Evolutionary conservation across 75 land plant species (phyloP).

Genomic region (Pinus albicaulis): DNA sequence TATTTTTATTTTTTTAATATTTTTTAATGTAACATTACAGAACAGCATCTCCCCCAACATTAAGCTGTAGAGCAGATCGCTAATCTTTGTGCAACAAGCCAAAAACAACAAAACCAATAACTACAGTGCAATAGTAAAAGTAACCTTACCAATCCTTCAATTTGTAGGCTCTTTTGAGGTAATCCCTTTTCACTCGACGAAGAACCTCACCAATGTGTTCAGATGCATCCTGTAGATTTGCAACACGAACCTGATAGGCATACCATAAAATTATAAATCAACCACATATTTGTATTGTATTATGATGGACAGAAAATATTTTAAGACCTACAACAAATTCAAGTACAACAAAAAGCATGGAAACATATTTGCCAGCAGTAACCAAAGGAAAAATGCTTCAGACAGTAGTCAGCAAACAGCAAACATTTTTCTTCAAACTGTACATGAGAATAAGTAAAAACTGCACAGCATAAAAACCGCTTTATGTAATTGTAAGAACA

Average conservation of each 20-base stretch:
- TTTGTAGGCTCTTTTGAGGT: slow-evolving; percentile 90
- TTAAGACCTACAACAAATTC: background rate
- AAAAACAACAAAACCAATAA: background rate
- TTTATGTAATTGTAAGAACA: background rate
- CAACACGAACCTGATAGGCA: slow-evolving; percentile 72
- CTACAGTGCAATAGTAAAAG: background rate
- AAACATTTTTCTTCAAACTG: background rate
- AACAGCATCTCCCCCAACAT: no score
- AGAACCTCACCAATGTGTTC: slow-evolving; percentile 96
- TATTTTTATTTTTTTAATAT: no score
- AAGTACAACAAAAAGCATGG: background rate
- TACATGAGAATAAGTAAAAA: background rate
- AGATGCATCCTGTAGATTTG: slow-evolving; percentile 91
- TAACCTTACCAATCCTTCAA: slow-evolving; percentile 72
- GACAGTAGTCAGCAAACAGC: background rate
- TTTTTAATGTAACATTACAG: no score
- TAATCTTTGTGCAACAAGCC: no score
- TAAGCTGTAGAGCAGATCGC: no score
- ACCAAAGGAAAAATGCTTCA: background rate
- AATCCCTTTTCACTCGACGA: slow-evolving; percentile 84
- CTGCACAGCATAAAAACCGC: background rate
- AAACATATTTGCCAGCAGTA: background rate
- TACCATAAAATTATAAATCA: background rate
- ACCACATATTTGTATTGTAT: background rate
- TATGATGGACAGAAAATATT: background rate